Base-by-base conservation (phyloP, 108 stramenopile species). In the Nitzschia sp. region DNA sequence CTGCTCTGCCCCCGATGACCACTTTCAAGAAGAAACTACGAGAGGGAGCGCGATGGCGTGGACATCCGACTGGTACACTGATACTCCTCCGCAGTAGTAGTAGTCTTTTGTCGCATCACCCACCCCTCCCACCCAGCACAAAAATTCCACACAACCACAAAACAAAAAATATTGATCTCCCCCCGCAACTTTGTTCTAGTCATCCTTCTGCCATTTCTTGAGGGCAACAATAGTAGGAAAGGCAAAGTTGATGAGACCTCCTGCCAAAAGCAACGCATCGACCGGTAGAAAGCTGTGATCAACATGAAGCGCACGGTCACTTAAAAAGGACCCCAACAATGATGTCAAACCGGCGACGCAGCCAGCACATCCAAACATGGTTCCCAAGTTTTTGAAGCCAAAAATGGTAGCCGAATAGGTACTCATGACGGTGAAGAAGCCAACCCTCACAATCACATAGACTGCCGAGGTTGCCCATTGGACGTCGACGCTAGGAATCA, bases 311-410 rank as follows among this genome's bases (percentile, higher is more conserved):
- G 65, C 65, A 3, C 48, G 27, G 24, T 66, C 19, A 33, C 53
- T 66, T 18, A 66, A 33, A 28, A 51, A 51, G 9, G 65, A 30
- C 23, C 51, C 48, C 15, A 51, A 19, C 48, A 66, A 35, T 1
- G 65, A 66, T 2, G 21, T 23, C 65, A 66, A 35, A 9, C 65
- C 65, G 1, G 65, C 65, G 19, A 66, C 19, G 32, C 65, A 66
- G 1, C 65, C 65, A 33, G 65, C 65, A 34, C 32, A 51, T 54
- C 65, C 65, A 66, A 66, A 66, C 65, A 66, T 66, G 65, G 65
- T 66, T 2, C 51, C 23, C 26, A 66, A 28, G 30, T 66, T 66
- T 15, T 17, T 9, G 24, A 66, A 66, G 1, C 65, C 65, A 66
- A 66, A 66, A 24, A 66, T 54, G 24, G 28, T 54, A 18, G 65